Evolutionary conservation across 2,329 filamentous ascomycete species (phyloP), one percentile per base, ranked within the genome.

Genomic region (Ilyonectria mors-panacis): DNA sequence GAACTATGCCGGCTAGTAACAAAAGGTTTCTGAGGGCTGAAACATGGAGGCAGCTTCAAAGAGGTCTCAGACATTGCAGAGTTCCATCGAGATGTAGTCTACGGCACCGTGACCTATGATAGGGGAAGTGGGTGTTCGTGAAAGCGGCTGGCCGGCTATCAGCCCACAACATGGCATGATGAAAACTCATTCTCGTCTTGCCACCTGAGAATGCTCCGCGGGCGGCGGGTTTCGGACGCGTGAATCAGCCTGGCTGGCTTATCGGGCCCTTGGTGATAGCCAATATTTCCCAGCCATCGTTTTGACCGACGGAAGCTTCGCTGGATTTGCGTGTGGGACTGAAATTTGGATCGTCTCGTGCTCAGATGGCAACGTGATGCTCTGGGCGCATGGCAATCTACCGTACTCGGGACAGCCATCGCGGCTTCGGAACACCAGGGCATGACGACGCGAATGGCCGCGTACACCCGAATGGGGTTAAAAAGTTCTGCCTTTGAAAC

Each of bases 1-100:
- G 8, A 28, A 44, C 37, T 30, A 56, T 55, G 53, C 57, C 23
- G 30, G 44, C 39, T 39, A 54, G 51, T 33, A 67, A 69, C 30
- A 58, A 71, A 44, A 33, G 54, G 55, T 23, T 15, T 12, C 56
- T 35, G 35, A 13, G 21, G n/a, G 28, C 39, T 56, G 8, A 23
- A 35, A 39, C 44, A 51, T n/a, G 9, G 58, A 28, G 54, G 6
- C 9, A 30, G 12, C 23, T 7, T 44, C 8, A 33, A 47, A 48
- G 33, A 39, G 47, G 23, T 4, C 39, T 33, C 19, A n/a, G 10
- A 42, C 21, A 42, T 33, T 39, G 17, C 23, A 30, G 13, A 30
- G 2, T 3, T 1, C n/a, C 23, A 50, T 17, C 17, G 15, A 9
- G 26, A 17, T 30, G 8, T 28, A 15, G 15, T n/a, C 23, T 50